These are phyloP conservation scores for Mycena alexandri DNA, from an alignment of 768 basidiomycete species.

Conservation along the genomic window DNA sequence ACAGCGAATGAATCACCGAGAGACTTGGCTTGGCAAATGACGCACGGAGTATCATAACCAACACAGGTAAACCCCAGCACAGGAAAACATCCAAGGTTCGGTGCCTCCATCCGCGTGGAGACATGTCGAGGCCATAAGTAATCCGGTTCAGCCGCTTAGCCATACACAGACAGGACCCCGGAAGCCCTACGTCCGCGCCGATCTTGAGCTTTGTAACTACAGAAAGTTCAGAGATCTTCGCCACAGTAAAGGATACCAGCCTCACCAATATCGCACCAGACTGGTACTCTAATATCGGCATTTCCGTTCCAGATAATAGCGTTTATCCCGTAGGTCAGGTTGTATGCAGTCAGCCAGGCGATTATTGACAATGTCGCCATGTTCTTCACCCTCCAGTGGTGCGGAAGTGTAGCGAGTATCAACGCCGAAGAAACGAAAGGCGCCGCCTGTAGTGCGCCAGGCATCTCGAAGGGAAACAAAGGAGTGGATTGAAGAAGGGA, in stretches of 20 bases:
- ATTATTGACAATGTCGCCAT: conserved; percentile 48
- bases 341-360: conserved; percentile 47
- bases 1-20: background rate
- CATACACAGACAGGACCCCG: conserved; percentile 44
- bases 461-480: conserved; percentile 19
- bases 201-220: conserved; percentile 47
- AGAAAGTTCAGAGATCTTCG: background rate
- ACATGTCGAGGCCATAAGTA: conserved; percentile 37
- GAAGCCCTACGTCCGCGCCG: conserved; percentile 43
- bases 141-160: conserved; percentile 46
- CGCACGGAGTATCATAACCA: conserved; percentile 50
- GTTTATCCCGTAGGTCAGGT: conserved; percentile 53
- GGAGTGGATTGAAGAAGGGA: background rate
- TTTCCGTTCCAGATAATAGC: conserved; percentile 55
- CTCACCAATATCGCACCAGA: conserved; percentile 61
- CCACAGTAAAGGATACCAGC: background rate
- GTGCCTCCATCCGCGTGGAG: conserved; percentile 37
- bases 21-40: background rate
- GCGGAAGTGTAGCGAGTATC: conserved; percentile 38
- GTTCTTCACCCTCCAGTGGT: conserved; percentile 47
- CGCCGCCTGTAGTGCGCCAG: conserved; percentile 24
- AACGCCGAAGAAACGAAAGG: conserved; percentile 23
- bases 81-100: conserved; percentile 29
- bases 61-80: conserved; percentile 47
- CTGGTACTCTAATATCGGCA: conserved; percentile 39